phyloP scores from a whole-genome alignment of 306 rosid species.

The Lotus japonicus region DNA sequence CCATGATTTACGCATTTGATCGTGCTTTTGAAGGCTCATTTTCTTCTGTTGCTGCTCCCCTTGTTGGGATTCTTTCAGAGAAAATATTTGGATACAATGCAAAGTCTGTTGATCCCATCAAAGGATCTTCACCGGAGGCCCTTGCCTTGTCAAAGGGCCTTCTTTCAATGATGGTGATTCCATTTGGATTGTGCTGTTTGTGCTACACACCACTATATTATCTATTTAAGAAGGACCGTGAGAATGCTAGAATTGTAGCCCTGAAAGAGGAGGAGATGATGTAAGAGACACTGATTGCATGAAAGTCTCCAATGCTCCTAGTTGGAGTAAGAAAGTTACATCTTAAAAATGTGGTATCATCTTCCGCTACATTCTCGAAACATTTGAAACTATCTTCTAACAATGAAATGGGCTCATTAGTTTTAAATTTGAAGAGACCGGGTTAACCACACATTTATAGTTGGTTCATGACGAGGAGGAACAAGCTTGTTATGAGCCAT shows the following conservation, averaged over 20 bases:
- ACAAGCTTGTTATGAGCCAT: neutral
- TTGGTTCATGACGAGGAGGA: neutral
- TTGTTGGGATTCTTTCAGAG: slow-evolving; percentile 95
- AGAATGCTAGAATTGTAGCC: slow-evolving; percentile 43
- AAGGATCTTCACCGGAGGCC: slow-evolving; percentile 72
- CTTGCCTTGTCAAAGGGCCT: slow-evolving; percentile 89
- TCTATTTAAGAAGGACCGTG: slow-evolving; percentile 65
- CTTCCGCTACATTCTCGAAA: neutral
- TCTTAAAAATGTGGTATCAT: neutral
- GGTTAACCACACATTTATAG: neutral
- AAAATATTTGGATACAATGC: slow-evolving; percentile 74
- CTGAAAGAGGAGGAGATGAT: slow-evolving; percentile 60
- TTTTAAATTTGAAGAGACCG: neutral
- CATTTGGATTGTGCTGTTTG: slow-evolving; percentile 89
- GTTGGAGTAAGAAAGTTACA: no score
- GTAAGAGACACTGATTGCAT: neutral
- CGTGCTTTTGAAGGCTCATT: slow-evolving; percentile 95
- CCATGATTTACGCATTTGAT: slow-evolving; percentile 96
- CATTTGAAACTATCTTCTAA: slow-evolving; percentile 10
- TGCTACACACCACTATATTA: slow-evolving; percentile 78
- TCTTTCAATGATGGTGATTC: slow-evolving; percentile 77
- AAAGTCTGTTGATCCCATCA: slow-evolving; percentile 55
- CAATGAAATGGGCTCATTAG: slow-evolving; percentile 3
- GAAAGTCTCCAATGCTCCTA: no score
- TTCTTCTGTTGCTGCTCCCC: slow-evolving; percentile 91